phyloP scores from a whole-genome alignment of 768 basidiomycete genomes.

The Leccinum subgranulosum region DNA sequence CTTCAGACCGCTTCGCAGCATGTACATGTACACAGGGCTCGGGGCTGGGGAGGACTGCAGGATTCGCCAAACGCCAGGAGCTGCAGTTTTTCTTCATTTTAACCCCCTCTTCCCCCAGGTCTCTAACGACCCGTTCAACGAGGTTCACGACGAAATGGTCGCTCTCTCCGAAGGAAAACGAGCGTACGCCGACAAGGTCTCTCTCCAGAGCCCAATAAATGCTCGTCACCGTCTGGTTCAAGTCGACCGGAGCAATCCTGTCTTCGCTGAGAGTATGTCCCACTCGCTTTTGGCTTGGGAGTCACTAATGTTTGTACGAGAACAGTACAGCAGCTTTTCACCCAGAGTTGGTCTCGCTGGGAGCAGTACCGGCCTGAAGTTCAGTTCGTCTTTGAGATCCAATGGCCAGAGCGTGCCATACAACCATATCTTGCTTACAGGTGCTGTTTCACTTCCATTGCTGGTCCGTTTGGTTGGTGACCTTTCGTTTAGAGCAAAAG shows the following conservation, averaged over 20 bases:
- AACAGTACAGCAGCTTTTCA: conserved; percentile 9
- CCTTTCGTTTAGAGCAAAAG: neutral
- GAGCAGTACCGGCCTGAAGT: conserved; percentile 9
- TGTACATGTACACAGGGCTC: neutral
- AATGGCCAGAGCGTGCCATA: conserved; percentile 12
- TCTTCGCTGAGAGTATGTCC: conserved; percentile 10
- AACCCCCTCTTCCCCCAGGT: neutral
- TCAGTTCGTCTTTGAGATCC: conserved; percentile 10
- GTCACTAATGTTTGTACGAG: neutral
- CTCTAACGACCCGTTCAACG: neutral
- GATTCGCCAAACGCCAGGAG: neutral
- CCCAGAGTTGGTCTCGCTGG: conserved; percentile 10
- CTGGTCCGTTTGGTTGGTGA: neutral
- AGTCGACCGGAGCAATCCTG: conserved; percentile 2
- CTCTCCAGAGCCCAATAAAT: conserved; percentile 1
- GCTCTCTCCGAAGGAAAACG: neutral
- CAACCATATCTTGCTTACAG: conserved; percentile 10
- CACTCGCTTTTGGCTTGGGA: neutral
- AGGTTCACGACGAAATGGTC: neutral
- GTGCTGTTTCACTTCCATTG: neutral
- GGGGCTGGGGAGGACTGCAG: neutral
- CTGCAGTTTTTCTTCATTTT: neutral
- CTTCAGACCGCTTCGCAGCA: neutral
- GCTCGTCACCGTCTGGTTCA: conserved; percentile 5
- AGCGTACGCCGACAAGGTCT: neutral